Evolutionary conservation across 2,329 filamentous ascomycete genomes (phyloP), one percentile per base, ranked within the genome.

Genomic region (Lanzia echinophila): DNA sequence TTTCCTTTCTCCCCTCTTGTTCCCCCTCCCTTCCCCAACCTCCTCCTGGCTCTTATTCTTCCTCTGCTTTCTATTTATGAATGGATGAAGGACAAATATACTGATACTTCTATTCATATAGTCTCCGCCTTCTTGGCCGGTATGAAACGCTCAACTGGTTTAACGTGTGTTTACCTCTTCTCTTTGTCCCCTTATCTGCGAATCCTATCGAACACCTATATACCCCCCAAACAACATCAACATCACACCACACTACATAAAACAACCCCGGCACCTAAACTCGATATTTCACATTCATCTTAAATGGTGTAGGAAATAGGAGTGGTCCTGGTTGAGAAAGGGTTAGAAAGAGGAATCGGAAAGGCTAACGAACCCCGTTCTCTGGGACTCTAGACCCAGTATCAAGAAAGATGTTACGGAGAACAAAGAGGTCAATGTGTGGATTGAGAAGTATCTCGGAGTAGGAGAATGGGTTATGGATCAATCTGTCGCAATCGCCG

Each of bases 391-490:
- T 69, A 84, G 79, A 69, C 79, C 81, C 73, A 96, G 94, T 79
- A 80, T 99, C 73, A 89, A 90, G 75, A 86, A 87, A 65, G 90
- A 96, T 61, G 80, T 96, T 67, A 81, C 86, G 69, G 89, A 95
- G 55, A 92, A 84, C 71, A 88, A 89, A 70, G 86, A 91, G 59
- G 72, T 94, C 63, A 86, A 87, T 69, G 86, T 84, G 67, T 97
- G 91, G 90, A 83, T 97, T 62, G 87, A 92, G 67, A 92, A 87
- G 70, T 97, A 97, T 71, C 83, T 97, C 42, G 90, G 90, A 59
- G 86, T 96, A 17, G 94, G 94, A 64, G 94, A 99, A 76, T 96
- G 90, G 83, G 88, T 96, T 60, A 95, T 99, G 90, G 94, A 99
- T 72, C 88, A 95, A 75, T 95, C 90, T 31, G 90, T 97, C 32